Evolutionary conservation across 2,329 filamentous ascomycete species (phyloP).

Genomic region (Xylaria multiplex): DNA sequence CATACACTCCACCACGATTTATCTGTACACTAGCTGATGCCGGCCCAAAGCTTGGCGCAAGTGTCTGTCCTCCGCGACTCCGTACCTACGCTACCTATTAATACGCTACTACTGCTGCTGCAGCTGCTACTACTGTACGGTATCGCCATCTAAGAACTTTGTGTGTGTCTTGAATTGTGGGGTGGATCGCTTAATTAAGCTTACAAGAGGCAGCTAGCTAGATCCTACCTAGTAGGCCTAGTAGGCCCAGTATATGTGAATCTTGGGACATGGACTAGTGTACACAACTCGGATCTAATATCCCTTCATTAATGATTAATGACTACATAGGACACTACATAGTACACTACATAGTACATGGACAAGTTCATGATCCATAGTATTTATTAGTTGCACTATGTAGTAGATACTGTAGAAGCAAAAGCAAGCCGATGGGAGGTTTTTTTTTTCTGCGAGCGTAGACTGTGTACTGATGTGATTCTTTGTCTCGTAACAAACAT

Average conservation of each 20-base stretch:
- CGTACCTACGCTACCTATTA: background rate
- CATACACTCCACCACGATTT: too few relatives aligned
- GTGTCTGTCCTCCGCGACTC: background rate
- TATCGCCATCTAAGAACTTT: background rate
- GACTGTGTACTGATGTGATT: background rate
- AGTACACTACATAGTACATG: too few relatives aligned
- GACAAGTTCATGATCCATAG: too few relatives aligned
- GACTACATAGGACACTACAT: too few relatives aligned
- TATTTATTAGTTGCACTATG: too few relatives aligned
- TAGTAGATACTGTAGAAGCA: too few relatives aligned
- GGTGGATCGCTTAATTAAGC: conserved; percentile 29
- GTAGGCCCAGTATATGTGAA: conserved; percentile 1
- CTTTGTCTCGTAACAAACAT: background rate
- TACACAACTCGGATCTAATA: too few relatives aligned
- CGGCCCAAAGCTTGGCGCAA: too few relatives aligned
- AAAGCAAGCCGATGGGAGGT: too few relatives aligned
- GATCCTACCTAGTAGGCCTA: too few relatives aligned
- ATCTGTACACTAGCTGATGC: background rate
- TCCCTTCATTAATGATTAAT: background rate
- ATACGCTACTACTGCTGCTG: too few relatives aligned
- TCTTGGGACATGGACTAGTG: background rate
- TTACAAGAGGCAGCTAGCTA: conserved; percentile 12
- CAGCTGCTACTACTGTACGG: background rate
- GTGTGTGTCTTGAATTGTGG: conserved; percentile 1
- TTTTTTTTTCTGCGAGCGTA: background rate